Conservation (phyloP, 2,329 filamentous ascomycete genomes). For the Cephalotrichum gorgonifer region DNA sequence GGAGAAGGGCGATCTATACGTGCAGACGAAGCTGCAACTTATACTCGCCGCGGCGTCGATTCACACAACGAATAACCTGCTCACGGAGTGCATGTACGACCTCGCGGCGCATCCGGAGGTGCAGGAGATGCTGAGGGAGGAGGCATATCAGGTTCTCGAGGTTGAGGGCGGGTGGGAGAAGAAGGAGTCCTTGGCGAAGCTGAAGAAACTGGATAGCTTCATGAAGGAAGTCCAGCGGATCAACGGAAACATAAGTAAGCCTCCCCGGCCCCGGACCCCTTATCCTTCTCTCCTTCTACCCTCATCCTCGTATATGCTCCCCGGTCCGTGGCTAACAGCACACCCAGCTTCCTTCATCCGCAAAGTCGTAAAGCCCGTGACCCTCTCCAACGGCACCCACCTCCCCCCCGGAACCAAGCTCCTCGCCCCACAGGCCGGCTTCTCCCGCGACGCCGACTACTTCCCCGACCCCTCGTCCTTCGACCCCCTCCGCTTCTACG, state of each 20-base stretch:
- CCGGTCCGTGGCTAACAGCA: neutral
- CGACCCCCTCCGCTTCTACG: slow-evolving; percentile 39
- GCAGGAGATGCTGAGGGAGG: slow-evolving; percentile 35
- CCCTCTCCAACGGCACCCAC: slow-evolving; percentile 32
- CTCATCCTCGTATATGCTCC: neutral
- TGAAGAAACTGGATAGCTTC: slow-evolving; percentile 38
- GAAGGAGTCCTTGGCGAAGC: slow-evolving; percentile 31
- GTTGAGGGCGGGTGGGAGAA: slow-evolving; percentile 28
- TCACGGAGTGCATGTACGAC: slow-evolving; percentile 40
- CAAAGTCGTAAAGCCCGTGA: slow-evolving; percentile 33
- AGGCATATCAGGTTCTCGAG: slow-evolving; percentile 31
- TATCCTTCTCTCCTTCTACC: neutral
- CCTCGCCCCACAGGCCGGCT: slow-evolving; percentile 28
- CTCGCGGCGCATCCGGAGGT: slow-evolving; percentile 35
- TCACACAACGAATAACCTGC: slow-evolving; percentile 31
- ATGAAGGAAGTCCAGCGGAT: slow-evolving; percentile 32
- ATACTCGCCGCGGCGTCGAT: slow-evolving; percentile 32
- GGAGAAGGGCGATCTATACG: slow-evolving; percentile 25
- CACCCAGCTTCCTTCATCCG: slow-evolving; percentile 30
- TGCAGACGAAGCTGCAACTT: slow-evolving; percentile 31
- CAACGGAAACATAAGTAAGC: slow-evolving; percentile 29
- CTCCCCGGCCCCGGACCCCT: neutral
- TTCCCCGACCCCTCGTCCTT: slow-evolving; percentile 30
- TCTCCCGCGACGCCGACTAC: slow-evolving; percentile 28
- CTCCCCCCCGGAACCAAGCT: slow-evolving; percentile 31